Conservation (phyloP, 768 basidiomycete genomes). For the Xerocomellus dryophilus region DNA sequence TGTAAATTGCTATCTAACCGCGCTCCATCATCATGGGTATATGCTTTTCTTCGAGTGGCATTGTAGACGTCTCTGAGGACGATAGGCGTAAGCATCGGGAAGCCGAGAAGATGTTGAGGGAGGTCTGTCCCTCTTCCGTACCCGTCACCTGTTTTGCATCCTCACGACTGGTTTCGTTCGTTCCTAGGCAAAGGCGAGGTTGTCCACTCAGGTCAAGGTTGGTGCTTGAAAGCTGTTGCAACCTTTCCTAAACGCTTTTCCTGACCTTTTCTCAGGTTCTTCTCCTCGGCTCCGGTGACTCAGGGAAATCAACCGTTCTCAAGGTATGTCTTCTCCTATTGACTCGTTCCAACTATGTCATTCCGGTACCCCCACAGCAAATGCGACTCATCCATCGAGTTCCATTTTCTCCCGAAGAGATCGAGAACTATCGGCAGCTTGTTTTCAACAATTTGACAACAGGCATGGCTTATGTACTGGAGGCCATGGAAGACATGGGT, state of each 20-base stretch:
- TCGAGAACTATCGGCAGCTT: slow-evolving; percentile 87
- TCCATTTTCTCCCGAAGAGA: slow-evolving; percentile 77
- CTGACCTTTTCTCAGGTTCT: slow-evolving; percentile 53
- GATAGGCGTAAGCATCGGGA: slow-evolving; percentile 64
- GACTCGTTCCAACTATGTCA: neutral
- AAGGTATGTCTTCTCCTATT: slow-evolving; percentile 51
- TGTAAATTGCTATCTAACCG: slow-evolving; percentile 5
- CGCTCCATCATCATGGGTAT: slow-evolving; percentile 60
- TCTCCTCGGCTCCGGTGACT: slow-evolving; percentile 89
- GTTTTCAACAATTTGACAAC: slow-evolving; percentile 90
- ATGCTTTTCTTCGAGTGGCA: slow-evolving; percentile 63
- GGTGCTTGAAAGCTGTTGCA: slow-evolving; percentile 3
- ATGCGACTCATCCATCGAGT: slow-evolving; percentile 94
- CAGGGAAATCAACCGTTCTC: slow-evolving; percentile 89
- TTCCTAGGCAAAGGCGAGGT: slow-evolving; percentile 65
- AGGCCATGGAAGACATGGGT: slow-evolving; percentile 87
- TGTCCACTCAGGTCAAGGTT: slow-evolving; percentile 77
- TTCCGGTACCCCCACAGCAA: slow-evolving; percentile 51
- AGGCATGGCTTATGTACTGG: slow-evolving; percentile 78
- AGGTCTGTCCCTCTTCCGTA: slow-evolving; percentile 43
- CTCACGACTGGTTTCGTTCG: neutral
- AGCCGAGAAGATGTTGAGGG: slow-evolving; percentile 75
- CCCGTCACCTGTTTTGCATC: neutral
- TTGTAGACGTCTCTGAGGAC: slow-evolving; percentile 61
- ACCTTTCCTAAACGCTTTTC: neutral